Base-by-base conservation (phyloP, 2,329 filamentous ascomycete species). In the Cladobotryum protrusum region DNA sequence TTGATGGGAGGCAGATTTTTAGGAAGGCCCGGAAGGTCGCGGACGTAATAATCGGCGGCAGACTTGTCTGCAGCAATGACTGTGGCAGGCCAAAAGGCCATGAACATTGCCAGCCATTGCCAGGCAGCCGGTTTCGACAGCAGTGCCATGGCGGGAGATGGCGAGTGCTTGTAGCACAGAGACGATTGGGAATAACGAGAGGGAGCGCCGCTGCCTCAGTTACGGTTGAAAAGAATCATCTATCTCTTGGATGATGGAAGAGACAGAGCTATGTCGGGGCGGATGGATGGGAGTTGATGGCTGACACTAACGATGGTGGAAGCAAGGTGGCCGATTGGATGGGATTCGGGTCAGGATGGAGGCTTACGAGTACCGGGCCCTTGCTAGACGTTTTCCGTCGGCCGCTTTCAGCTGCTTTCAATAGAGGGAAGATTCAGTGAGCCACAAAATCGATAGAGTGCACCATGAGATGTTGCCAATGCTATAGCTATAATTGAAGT, bases 41-140 rank as follows among this genome's bases (percentile, higher is more conserved):
- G 83, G 48, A 99, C 86, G 71, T 86, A 97, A 70, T 96, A 99
- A 67, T 99, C 91, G 32, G 85, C 88, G 17, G 72, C 67, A 34
- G 61, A 61, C 44, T 61, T 57, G 24, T 59, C 56, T 18, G 56
- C 63, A 24, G 63, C 63, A 18, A 59, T 47, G 45, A 61, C 61
- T 52, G 71, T 55, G 14, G 64, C 59, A 18, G 72, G 66, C 60
- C 72, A 73, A 35, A 81, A 58, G 37, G 72, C 70, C 40, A 76
- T 64, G 43, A 63, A 54, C 36, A 66, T 47, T 40, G 62, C 57
- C 40, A 57, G 61, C 64, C 66, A 67, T 60, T 54, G 61, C 55
- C 29, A 47, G 45, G 48, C 44, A 11, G 47, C 39, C 47, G 47
- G 35, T 29, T 18, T 41, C 20, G 48, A 50, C n/a, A 18, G 24